A percentile compares a stretch with the other conserved stretches of the same genome.
phyloP scores from a whole-genome alignment of 148 eudicot genomes.

The Silene latifolia region DNA sequence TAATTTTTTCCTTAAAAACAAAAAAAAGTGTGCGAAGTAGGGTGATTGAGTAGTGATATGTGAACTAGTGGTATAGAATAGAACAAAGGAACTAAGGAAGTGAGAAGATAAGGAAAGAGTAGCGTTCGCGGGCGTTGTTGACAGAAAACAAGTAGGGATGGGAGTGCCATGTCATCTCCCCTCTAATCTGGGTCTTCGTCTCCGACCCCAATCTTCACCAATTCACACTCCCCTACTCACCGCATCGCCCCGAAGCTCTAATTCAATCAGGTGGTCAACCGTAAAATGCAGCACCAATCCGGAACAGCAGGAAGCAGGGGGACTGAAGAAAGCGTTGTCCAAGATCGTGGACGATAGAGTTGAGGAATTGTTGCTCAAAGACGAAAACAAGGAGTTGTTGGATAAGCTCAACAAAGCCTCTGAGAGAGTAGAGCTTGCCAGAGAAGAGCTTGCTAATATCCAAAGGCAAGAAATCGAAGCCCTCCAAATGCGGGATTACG shows the following conservation, averaged over 20 bases:
- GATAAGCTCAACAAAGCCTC: slow-evolving; percentile 65
- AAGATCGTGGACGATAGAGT: slow-evolving; percentile 64
- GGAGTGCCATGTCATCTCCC: slow-evolving; percentile 16
- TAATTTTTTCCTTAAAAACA: too few species aligned
- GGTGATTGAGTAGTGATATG: too few species aligned
- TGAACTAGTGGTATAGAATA: neutral
- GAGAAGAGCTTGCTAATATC: slow-evolving; percentile 62
- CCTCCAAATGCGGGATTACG: slow-evolving; percentile 49
- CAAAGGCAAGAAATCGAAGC: slow-evolving; percentile 70
- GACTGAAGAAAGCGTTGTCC: slow-evolving; percentile 46
- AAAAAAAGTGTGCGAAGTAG: too few species aligned
- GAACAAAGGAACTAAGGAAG: neutral
- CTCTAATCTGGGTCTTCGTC: slow-evolving; percentile 15
- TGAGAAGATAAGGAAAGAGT: neutral
- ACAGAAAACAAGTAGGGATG: neutral
- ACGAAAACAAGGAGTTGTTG: slow-evolving; percentile 68
- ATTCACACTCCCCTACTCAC: neutral
- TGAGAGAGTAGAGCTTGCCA: slow-evolving; percentile 70
- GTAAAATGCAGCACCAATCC: slow-evolving; percentile 35
- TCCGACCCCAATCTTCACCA: slow-evolving; percentile 16
- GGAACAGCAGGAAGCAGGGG: slow-evolving; percentile 11
- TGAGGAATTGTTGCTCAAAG: slow-evolving; percentile 50
- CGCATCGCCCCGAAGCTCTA: too few species aligned
- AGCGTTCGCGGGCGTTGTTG: too few species aligned
- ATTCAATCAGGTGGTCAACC: neutral